A percentile compares a stretch with the other conserved stretches of the same genome.
Evolutionary conservation across 371 early-diverging fungal species (phyloP).

Genomic region (Apophysomyces sp.): DNA sequence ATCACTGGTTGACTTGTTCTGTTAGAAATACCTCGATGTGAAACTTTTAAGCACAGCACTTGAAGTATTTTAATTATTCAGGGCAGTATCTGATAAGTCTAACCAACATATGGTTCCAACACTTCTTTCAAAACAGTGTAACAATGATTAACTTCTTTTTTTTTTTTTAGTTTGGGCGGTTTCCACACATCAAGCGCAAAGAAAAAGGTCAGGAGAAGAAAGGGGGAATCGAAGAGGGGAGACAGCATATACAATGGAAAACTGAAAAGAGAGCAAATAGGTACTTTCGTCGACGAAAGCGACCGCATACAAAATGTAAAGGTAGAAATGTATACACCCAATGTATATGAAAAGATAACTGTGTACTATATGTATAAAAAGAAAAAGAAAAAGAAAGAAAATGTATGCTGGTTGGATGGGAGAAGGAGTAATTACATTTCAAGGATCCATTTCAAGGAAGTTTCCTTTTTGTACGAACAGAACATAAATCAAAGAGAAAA

Average conservation of each 20-base stretch:
- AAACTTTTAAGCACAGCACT: too few relatives aligned
- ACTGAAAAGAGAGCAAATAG: neutral
- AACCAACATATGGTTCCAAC: too few relatives aligned
- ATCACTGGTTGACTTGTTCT: too few relatives aligned
- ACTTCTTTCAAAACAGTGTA: neutral
- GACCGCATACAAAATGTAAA: neutral
- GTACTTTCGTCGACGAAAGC: neutral
- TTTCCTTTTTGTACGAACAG: neutral
- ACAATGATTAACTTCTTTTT: neutral
- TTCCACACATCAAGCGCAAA: slow-evolving; percentile 1
- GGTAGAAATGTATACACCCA: neutral
- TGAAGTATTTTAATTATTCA: too few relatives aligned
- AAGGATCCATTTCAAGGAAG: neutral
- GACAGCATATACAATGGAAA: neutral
- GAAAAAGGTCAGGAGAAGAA: neutral
- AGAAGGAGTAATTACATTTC: slow-evolving; percentile 2
- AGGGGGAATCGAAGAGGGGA: neutral
- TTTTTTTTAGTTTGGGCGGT: neutral
- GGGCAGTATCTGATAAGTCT: too few relatives aligned
- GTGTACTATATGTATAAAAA: neutral
- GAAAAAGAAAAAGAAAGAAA: neutral
- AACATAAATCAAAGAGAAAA: neutral
- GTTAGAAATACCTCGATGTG: too few relatives aligned
- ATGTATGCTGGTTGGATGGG: neutral
- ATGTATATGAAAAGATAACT: neutral